These are phyloP conservation scores for Tympanopsis confertula DNA, from an alignment of 2,329 filamentous ascomycete genomes.

Conservation along the genomic window DNA sequence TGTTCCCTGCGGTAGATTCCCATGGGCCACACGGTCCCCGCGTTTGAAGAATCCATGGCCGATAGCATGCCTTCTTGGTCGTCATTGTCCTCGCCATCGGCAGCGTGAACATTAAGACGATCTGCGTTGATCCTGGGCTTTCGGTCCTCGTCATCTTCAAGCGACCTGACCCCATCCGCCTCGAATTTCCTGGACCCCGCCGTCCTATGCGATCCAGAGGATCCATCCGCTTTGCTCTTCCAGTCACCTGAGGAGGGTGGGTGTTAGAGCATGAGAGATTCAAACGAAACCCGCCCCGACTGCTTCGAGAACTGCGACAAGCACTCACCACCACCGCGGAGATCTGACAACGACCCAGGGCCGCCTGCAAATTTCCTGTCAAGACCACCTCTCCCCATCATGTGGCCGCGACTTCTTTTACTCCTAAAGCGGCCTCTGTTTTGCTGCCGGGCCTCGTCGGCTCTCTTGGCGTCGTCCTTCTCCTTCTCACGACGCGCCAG, in stretches of 20 bases:
- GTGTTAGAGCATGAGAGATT: too few relatives aligned
- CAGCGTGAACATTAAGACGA: constrained; percentile 32
- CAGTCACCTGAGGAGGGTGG: too few relatives aligned
- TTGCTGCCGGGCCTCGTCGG: constrained; percentile 14
- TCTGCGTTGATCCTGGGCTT: constrained; percentile 45
- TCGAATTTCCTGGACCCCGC: constrained; percentile 13
- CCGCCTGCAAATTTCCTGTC: background rate
- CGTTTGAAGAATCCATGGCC: constrained; percentile 6
- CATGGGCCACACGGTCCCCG: constrained; percentile 31
- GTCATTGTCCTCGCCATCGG: constrained; percentile 29
- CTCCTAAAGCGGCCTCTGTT: constrained; percentile 12
- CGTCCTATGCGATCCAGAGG: constrained; percentile 5
- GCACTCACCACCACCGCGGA: too few relatives aligned
- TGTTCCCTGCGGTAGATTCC: constrained; percentile 42
- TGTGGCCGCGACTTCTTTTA: constrained; percentile 12
- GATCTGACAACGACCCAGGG: too few relatives aligned
- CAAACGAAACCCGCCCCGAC: too few relatives aligned
- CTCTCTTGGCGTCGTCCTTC: constrained; percentile 14
- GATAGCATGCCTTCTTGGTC: constrained; percentile 29
- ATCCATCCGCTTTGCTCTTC: too few relatives aligned
- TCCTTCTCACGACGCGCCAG: constrained; percentile 20
- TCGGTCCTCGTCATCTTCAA: constrained; percentile 15
- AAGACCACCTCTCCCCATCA: background rate
- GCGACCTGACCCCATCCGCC: constrained; percentile 24
- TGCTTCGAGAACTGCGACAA: too few relatives aligned